Evolutionary conservation across 2,329 filamentous ascomycete species (phyloP), one percentile per base, ranked within the genome.

Genomic region (Xylariaceae sp.): DNA sequence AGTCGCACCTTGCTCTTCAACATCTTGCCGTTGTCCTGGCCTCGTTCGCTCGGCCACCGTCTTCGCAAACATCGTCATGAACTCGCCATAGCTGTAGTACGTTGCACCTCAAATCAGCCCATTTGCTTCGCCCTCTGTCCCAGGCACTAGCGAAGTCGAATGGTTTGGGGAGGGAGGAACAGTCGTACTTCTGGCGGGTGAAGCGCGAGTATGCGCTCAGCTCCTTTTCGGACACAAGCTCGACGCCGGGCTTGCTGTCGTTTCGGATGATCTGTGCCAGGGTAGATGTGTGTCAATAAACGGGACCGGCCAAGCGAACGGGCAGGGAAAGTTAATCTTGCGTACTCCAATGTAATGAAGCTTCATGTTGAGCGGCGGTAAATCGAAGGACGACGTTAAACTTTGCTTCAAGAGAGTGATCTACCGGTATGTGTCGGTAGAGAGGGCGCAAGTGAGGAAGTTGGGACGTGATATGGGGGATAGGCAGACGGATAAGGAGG

Each of bases 31-130:
- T 72, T 91, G 85, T 51, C 88, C 90, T n/a, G 86, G 82, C 56
- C 79, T 78, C 56, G 90, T 96, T 64, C 89, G 81, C 74, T 95
- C 89, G 57, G 92, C 92, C 46, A 96, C 87, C 16, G 88, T 92
- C 73, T 89, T 89, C 71, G 84, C 83, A 76, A 95, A 92, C 66
- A 96, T 77, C 53, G 84, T 87, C 85, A 95, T 89, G 78, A 95
- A 83, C 62, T 80, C 76, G 68, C 74, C 76, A 77, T 79, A 72
- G 65, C 73, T 74, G 60, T 46, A 39, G 32, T 48, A 16, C 15
- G 43, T 19, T 50, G 30, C 15, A 46, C 29, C 16, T 21, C 43
- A n/a, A 16, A 59, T 65, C 32, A 65, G 62, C 49, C 39, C 30
- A 43, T 15, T 42, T 43, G 16, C 49, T 9, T 34, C n/a, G 16